Percentiles rank a stretch among this genome's conserved stretches.
These are phyloP conservation scores for Tetrapisispora phaffii DNA, from an alignment of 805 yeast genomes.

Conservation along the genomic window DNA sequence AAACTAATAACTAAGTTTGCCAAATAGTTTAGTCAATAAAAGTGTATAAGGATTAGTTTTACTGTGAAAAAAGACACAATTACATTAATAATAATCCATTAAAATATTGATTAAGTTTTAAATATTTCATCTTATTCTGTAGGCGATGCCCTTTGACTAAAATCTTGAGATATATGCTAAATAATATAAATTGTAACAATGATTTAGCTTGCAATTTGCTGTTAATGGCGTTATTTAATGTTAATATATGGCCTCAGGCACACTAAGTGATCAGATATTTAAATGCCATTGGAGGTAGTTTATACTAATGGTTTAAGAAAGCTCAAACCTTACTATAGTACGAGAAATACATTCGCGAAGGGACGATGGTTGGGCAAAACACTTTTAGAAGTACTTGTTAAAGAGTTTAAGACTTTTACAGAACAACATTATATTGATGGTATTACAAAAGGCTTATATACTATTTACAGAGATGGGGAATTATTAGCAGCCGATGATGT, in stretches of 20 bases:
- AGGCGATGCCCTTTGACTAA: no score
- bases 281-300: not conserved
- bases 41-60: no score
- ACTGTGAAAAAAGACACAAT: no score
- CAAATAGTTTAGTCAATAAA: no score
- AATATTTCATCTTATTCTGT: no score
- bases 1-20: no score
- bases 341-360: conserved; percentile 32
- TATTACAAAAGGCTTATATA: conserved; percentile 14
- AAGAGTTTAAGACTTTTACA: conserved; percentile 30
- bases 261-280: not conserved
- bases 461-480: conserved; percentile 13
- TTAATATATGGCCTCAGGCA: not conserved
- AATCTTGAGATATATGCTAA: no score
- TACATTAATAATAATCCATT: no score
- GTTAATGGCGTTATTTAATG: no score
- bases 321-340: conserved; percentile 35
- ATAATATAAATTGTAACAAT: no score
- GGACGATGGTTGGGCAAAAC: conserved; percentile 37
- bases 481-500: conserved; percentile 11
- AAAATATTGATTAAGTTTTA: no score
- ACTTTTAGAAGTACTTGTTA: conserved; percentile 31
- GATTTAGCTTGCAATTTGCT: no score
- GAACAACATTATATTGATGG: conserved; percentile 14
- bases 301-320: conserved; percentile 30